Base-by-base conservation (phyloP, 2,329 filamentous ascomycete genomes). In the Stenocarpella maydis region DNA sequence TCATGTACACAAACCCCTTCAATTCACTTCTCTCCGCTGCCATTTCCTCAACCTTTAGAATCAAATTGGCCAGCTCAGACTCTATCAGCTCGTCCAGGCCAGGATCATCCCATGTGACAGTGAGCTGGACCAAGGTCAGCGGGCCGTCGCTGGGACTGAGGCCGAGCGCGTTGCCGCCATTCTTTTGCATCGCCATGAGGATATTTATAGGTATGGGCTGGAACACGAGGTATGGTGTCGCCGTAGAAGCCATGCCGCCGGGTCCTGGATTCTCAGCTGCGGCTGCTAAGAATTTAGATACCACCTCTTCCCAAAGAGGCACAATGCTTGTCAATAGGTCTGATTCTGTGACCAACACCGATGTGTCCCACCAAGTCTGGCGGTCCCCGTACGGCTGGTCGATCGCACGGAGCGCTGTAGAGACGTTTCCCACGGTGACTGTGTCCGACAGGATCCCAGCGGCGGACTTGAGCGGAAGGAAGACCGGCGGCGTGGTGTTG, bases 131-230 rank as follows among this genome's bases (percentile, higher is more conserved):
- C 65, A 80, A 74, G 43, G 76, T 73, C 41, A 78, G 24, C 2
- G 80, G 76, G 7, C 80, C 77, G 12, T 80, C 78, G 19, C 77
- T 74, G 3, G 75, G 74, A 28, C 77, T 74, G 21, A 84, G 72
- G 0, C 81, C 82, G 7, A 84, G 72, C 1, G 82, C 75, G 63
- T 84, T 85, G 15, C 82, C 80, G 5, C 81, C 82, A 19, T 78
- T 79, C 47, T 75, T 74, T 54, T 76, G 70, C 75, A 78, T 78
- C 9, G 74, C 68, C 15, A n/a, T 37, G 28, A 63, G 69, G 28
- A 81, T 74, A 47, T 78, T 76, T n/a, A 76, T 72, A 2, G 81
- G 70, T 47, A 83, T 78, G 7, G 82, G 79, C 71, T 85, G 82
- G 71, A 80, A 79, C 14, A 77, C 73, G 1, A 80, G 54, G 34